These are phyloP conservation scores for Zoysia pacifica DNA, from an alignment of 176 grass and related monocot species.

Conservation along the genomic window DNA sequence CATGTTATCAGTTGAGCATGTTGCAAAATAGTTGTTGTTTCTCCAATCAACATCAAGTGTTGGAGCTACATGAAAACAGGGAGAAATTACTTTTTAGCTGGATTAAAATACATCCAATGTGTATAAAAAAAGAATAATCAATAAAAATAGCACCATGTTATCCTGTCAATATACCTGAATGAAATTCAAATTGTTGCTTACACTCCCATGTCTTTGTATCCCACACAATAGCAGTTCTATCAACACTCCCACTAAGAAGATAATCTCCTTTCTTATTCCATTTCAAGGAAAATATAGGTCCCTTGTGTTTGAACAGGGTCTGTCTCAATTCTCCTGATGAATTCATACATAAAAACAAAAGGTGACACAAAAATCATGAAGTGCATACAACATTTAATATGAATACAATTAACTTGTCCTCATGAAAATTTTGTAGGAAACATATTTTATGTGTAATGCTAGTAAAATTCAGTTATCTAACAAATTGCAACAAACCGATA, in stretches of 20 bases:
- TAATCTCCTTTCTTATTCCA: conserved; percentile 99
- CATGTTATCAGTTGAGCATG: conserved; percentile 95
- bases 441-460: background rate
- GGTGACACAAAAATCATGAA: conserved; percentile 19
- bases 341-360: conserved; percentile 11
- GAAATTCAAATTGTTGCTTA: conserved; percentile 96
- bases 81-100: conserved; percentile 8
- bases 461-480: background rate
- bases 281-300: conserved; percentile 98
- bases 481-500: background rate
- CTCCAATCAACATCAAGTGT: conserved; percentile 99
- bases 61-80: conserved; percentile 65
- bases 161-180: conserved; percentile 66
- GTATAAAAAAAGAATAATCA: conserved; percentile 3
- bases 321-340: conserved; percentile 84
- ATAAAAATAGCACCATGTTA: background rate
- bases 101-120: background rate
- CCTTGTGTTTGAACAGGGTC: conserved; percentile 92
- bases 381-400: background rate
- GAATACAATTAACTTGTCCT: background rate
- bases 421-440: background rate
- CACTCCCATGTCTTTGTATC: conserved; percentile 98
- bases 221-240: conserved; percentile 99
- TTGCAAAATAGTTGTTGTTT: conserved; percentile 96
- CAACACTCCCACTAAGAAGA: conserved; percentile 93